A percentile compares a stretch with the other conserved stretches of the same genome.
Conservation (phyloP, 768 basidiomycete species). For the Suillus hirtellus region DNA sequence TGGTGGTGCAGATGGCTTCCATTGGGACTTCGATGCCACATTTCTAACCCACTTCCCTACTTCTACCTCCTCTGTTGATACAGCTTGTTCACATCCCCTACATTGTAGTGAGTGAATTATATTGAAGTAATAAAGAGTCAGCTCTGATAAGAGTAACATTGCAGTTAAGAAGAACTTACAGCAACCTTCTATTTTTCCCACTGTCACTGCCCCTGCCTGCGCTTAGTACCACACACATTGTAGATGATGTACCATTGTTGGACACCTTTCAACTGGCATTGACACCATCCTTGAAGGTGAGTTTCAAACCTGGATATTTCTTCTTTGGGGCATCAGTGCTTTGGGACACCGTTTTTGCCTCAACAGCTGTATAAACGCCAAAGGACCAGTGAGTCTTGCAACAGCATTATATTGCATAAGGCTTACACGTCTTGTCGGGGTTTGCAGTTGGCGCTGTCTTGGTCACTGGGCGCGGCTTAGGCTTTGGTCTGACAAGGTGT, state of each 20-base stretch:
- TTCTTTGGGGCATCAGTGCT: not conserved
- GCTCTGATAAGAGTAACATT: not conserved
- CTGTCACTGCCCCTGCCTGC: too few species aligned
- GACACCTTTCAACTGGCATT: not conserved
- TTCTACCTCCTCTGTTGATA: not conserved
- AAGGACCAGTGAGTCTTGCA: not conserved
- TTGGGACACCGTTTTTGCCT: not conserved
- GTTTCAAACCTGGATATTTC: not conserved
- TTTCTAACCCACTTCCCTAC: not conserved
- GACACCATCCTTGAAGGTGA: slow-evolving; percentile 1
- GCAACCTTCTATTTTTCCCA: too few species aligned
- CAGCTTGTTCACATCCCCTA: not conserved
- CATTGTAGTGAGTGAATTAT: not conserved
- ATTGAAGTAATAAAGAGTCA: not conserved
- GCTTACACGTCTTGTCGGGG: not conserved
- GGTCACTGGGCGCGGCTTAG: not conserved
- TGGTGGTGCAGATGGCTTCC: not conserved
- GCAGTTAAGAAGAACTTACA: not conserved
- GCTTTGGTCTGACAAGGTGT: slow-evolving; percentile 2
- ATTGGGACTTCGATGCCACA: not conserved
- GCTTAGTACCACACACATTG: not conserved
- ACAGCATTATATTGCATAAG: not conserved
- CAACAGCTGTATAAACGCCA: not conserved
- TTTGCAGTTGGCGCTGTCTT: not conserved
- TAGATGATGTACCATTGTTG: not conserved